Base-by-base conservation (phyloP, 441 rosid genomes). In the Arabidopsis lyrata region DNA sequence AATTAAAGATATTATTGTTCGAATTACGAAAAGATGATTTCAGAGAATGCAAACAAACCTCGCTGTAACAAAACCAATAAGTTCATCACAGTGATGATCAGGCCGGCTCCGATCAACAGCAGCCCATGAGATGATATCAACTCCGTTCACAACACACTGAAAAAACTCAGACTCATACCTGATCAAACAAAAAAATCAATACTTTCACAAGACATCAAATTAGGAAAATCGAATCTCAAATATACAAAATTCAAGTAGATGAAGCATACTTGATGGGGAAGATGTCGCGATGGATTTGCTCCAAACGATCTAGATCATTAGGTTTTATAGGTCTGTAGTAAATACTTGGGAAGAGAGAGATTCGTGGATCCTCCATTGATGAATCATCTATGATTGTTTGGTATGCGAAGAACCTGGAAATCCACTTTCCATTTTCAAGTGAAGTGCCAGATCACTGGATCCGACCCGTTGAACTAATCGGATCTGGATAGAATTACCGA, bases 151-250 rank as follows among this genome's bases (percentile, higher is more conserved):
- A 78, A 87, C 97, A 78, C 79, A 87, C 72, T 86, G 94, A 80
- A 92, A 95, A 84, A 92, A 90, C 80, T 90, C 96, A 32, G 94
- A 78, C 81, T 92, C 97, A 31, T 92, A 95, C 88, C 99, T 95
- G 48, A 18, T 0, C 3, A 85, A 77, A 83, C 57, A 72, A 52
- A 66, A 50, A 50, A 55, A 8, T 16, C 72, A 47, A 11, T 7
- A 34, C 71, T 44, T 1, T 52, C 22, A 14, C 53, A 20, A 41
- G 12, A 39, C 44, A 61, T 14, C 22, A n/a, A 35, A 34, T 8
- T 5, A 18, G 68, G 57, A 68, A 38, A 34, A 50, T 16, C 44
- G 36, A 63, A 45, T 9, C 68, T 15, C 11, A 71, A 63, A 56
- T 27, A 12, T 24, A 1, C 6, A 22, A 41, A 39, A 45, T n/a